Base-by-base conservation (phyloP, 192 early-diverging fungal species). In the Helicostylum pulchrum region DNA sequence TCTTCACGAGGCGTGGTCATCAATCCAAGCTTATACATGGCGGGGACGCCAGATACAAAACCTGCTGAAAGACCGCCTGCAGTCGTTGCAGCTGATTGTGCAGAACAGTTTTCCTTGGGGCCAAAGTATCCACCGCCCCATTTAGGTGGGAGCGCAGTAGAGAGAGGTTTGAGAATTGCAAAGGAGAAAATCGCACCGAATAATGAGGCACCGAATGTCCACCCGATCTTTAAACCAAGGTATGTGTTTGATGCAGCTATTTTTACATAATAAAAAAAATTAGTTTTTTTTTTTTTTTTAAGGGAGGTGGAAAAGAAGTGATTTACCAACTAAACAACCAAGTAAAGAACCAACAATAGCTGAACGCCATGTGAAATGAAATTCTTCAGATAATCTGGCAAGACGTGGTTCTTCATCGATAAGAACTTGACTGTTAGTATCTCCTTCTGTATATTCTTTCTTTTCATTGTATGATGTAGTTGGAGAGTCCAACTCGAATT, bases 11-110 rank as follows among this genome's bases (percentile, higher is more conserved):
- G 73, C 8, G 71, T 75, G 4, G 70, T 48, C 74, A 88, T 72
- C 10, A 88, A 72, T 31, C 80, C 78, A 62, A 89, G 75, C 32
- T 78, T 78, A 66, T 88, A 88, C 81, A 88, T 80, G 39, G 87
- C 86, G 47, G 87, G 87, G 15, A 88, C 75, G 31, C 81, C 86
- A 42, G 87, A 79, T 14, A 88, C 77, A 48, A 87, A 88, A 23
- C 80, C 74, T 32, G 68, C 74, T n/a, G 75, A 73, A 32, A 89
- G 80, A 65, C 85, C 87, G 54, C 87, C 87, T 56, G 87, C 78
- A 53, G 87, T 78, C 23, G 86, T 87, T 17, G 87, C 87, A 39
- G 87, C 87, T 51, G 87, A 75, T 70, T 89, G 87, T 52, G 83
- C 81, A 47, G 83, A 78, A 58, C 78, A 72, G 60, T 88, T 88